Evolutionary conservation across 1,139 yeast genomes (phyloP), one percentile per base, ranked within the genome.

Genomic region (Candida sanyaensis): DNA sequence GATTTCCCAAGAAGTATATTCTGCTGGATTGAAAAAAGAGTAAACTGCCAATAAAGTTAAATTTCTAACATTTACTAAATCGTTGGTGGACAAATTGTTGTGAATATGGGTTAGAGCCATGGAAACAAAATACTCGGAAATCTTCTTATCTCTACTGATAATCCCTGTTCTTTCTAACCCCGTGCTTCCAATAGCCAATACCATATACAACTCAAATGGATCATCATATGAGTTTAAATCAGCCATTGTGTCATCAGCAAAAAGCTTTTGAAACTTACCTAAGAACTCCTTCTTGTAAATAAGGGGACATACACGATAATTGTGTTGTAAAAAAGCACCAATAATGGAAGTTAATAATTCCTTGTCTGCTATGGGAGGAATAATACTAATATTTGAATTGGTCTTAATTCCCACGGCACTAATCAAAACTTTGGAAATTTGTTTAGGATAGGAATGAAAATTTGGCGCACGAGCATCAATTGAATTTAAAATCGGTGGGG

Each of bases 121-220:
- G 5, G 57, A 49, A 9, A 59, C 55, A 44, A 58, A 61, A 50
- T 51, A 54, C 46, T 53, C 61, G 21, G 54, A 52, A 54, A 34
- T 63, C 63, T 53, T 65, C 65, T 37, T 69, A 63, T 43, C 67
- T 59, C 26, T 63, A 56, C 33, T 39, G 68, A 55, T 53, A 62
- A 60, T 12, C 68, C 75, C 21, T 3, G 47, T 50, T 30, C 78
- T 61, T 45, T 75, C 73, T 36, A 77, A 58, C 3, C 78, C 69
- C 5, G 78, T 71, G 48, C 78, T 73, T 2, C 82, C 83, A 34
- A 77, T 71, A 11, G 79, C 77, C 63, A 77, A 66, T 4, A 76
- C 70, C 77, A 78, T 73, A 54, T 69, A 71, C n/a, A 78, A 54
- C 56, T 77, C 77, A 53, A 75, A 62, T 34, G 52, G 57, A 37